Percentiles rank a stretch among this genome's conserved stretches.
Evolutionary conservation across 306 rosid genomes (phyloP).

Genomic region (Dalbergia cultrata): DNA sequence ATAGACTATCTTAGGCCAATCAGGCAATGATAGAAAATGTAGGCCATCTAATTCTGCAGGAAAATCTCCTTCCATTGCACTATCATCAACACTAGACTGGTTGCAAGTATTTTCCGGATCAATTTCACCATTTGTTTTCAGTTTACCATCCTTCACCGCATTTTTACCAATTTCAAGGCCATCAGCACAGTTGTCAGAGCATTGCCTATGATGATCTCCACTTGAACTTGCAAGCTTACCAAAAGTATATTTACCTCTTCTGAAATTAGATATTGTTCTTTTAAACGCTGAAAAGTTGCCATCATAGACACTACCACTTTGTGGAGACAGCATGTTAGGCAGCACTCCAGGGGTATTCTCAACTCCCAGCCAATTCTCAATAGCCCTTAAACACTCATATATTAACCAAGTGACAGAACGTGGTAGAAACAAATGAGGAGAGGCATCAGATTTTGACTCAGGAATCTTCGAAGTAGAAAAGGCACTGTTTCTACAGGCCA

Average conservation of each 20-base stretch:
- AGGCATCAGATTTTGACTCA: conserved; percentile 56
- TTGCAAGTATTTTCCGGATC: conserved; percentile 49
- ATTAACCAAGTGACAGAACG: conserved; percentile 72
- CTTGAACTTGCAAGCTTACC: conserved; percentile 69
- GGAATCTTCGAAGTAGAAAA: conserved; percentile 51
- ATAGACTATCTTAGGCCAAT: conserved; percentile 87
- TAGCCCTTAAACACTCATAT: conserved; percentile 84
- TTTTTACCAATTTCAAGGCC: conserved; percentile 49
- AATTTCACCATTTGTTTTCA: conserved; percentile 53
- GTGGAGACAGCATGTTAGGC: conserved; percentile 54
- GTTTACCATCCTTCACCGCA: conserved; percentile 51
- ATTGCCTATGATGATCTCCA: conserved; percentile 62
- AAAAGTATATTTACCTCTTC: conserved; percentile 71
- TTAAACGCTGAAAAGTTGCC: conserved; percentile 70
- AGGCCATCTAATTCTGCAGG: conserved; percentile 63
- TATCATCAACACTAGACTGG: conserved; percentile 52
- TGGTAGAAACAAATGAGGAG: conserved; percentile 59
- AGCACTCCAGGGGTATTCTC: conserved; percentile 62
- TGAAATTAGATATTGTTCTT: conserved; percentile 69
- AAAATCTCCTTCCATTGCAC: conserved; percentile 71
- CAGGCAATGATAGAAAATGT: conserved; percentile 68
- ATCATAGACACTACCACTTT: conserved; percentile 53
- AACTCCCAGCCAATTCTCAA: conserved; percentile 79
- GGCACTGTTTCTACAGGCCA: conserved; percentile 54
- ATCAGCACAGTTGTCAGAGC: conserved; percentile 45